These are phyloP conservation scores for Tuber microsphaerosporum DNA, from an alignment of 495 filamentous ascomycete genomes.

Conservation along the genomic window DNA sequence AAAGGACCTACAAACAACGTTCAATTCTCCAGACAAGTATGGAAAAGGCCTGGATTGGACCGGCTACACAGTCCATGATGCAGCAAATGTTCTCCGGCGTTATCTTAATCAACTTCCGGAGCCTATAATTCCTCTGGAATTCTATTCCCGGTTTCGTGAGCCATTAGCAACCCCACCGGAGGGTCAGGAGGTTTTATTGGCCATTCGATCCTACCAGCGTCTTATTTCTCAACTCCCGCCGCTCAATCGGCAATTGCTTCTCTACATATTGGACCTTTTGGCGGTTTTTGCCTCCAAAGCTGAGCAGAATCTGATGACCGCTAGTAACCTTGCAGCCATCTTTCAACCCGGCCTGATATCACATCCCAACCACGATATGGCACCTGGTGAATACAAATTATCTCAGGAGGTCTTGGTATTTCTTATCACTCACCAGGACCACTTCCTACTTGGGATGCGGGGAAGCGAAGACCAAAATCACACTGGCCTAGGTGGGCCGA, in stretches of 20 bases:
- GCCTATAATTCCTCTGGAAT: constrained; percentile 89
- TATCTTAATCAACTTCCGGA: constrained; percentile 94
- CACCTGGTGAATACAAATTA: constrained; percentile 81
- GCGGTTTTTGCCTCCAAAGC: constrained; percentile 97
- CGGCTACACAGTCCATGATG: constrained; percentile 97
- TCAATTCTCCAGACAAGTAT: constrained; percentile 92
- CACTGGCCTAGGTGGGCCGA: constrained; percentile 41
- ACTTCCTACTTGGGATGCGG: constrained; percentile 45
- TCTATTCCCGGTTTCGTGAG: constrained; percentile 84
- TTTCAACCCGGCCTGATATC: constrained; percentile 96
- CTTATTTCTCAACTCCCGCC: constrained; percentile 89
- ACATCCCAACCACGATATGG: constrained; percentile 90
- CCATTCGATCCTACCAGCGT: constrained; percentile 75
- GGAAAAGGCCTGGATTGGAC: constrained; percentile 96
- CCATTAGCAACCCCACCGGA: constrained; percentile 61
- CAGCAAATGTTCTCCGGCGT: constrained; percentile 88
- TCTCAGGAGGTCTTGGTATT: constrained; percentile 98
- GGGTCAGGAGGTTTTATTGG: constrained; percentile 64
- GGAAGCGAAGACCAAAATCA: constrained; percentile 30
- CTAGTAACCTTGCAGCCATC: constrained; percentile 90
- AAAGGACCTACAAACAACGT: constrained; percentile 84
- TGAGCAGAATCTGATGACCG: constrained; percentile 93
- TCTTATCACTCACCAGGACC: constrained; percentile 76
- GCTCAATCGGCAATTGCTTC: constrained; percentile 85
- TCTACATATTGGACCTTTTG: constrained; percentile 96